phyloP scores from a whole-genome alignment of 805 yeast species.

The Candida gorgasii region DNA sequence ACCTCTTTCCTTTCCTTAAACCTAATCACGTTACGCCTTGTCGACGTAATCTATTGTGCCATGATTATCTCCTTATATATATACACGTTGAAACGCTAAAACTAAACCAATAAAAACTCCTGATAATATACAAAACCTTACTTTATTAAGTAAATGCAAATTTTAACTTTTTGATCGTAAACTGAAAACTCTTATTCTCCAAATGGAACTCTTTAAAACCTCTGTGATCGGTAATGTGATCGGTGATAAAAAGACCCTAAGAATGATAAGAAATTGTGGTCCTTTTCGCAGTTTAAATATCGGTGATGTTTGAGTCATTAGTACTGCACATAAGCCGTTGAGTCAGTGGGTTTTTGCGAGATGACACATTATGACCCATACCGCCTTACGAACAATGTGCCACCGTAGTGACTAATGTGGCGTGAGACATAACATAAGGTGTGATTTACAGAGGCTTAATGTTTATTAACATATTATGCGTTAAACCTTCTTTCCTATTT shows the following conservation, averaged over 20 bases:
- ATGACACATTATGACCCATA: too few relatives aligned
- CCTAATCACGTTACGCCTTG: not conserved
- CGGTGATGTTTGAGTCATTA: constrained; percentile 4
- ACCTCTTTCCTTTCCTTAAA: constrained; percentile 4
- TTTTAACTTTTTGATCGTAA: too few relatives aligned
- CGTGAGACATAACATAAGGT: too few relatives aligned
- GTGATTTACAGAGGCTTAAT: too few relatives aligned
- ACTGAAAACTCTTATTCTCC: too few relatives aligned
- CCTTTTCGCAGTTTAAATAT: constrained; percentile 5
- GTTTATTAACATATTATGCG: too few relatives aligned
- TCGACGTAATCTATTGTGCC: constrained; percentile 1
- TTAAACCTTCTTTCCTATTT: too few relatives aligned
- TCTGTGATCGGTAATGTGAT: too few relatives aligned
- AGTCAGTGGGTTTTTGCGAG: too few relatives aligned
- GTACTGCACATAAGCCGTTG: constrained; percentile 2
- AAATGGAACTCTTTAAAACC: not conserved
- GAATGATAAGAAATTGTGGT: not conserved
- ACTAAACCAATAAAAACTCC: constrained; percentile 2
- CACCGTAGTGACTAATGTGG: not conserved
- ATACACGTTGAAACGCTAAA: constrained; percentile 11
- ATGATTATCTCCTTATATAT: not conserved
- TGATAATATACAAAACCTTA: constrained; percentile 3
- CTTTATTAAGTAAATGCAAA: constrained; percentile 2
- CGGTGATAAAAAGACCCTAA: not conserved
- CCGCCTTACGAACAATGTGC: not conserved